Base-by-base conservation (phyloP, 2,329 filamentous ascomycete genomes). In the Lecanoromycetidae sp. region DNA sequence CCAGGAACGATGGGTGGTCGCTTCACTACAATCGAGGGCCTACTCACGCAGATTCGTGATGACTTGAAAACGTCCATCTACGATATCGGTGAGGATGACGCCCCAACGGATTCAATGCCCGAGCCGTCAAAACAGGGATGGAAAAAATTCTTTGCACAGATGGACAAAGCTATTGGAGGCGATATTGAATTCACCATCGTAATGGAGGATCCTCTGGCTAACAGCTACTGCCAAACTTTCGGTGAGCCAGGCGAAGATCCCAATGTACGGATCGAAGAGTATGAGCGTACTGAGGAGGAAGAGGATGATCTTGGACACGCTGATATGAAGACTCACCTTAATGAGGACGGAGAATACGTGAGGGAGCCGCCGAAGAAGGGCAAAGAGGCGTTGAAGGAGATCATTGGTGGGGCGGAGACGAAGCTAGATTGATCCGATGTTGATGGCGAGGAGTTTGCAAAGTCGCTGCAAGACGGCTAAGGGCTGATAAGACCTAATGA, bases 21-120 rank as follows among this genome's bases (percentile, higher is more conserved):
- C 49, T 98, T 98, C 71, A 98, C 91, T 17, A 98, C 91, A 0
- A 82, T 98, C 17, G 91, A 98, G 65, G 91, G 91, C 52, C 77
- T 96, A 17, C 72, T 96, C 46, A 91, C 87, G 0, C 86, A 98
- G 62, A 85, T 98, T 50, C 84, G 88, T 52, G 82, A 91, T 61
- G 90, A 98, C 63, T 74, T 98, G 20, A 82, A 82, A 61, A 77
- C 75, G 40, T 86, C 93, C 60, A 94, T 96, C 53, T 98, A 94
- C 64, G 79, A 93, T 57, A 68, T 76, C 13, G 78, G 75, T 17
- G 70, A 70, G 32, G 71, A 70, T 32, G 59, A 60, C 7, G 60
- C 68, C 17, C 80, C 78, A n/a, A 87, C 87, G 27, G 91, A 98
- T 68, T 91, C 86, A 1, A 78, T 95, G 64, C 65, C 69, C 3